Percentiles rank a stretch among this genome's conserved stretches.
Conservation (phyloP, 352 stramenopile genomes). For the Stephanocyclus meneghinianus region DNA sequence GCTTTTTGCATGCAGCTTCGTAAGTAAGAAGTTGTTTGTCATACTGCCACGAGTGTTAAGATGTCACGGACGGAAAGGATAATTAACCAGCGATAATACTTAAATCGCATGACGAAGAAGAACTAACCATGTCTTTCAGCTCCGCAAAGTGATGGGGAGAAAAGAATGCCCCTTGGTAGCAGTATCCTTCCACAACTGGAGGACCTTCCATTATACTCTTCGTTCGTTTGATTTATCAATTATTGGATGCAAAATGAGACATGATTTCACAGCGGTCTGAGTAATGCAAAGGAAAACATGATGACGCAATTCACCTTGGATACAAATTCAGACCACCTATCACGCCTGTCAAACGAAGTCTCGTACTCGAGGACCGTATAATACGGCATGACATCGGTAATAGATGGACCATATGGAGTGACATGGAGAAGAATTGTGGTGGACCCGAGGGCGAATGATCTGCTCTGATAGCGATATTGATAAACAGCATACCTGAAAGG, state of each 20-base stretch:
- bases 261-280: neutral
- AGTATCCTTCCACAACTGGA: slow-evolving; percentile 55
- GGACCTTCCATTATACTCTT: slow-evolving; percentile 31
- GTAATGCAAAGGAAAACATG: neutral
- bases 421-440: slow-evolving; percentile 61
- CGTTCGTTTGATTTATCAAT: neutral
- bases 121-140: slow-evolving; percentile 53
- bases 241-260: neutral
- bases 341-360: slow-evolving; percentile 37
- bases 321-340: slow-evolving; percentile 52
- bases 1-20: slow-evolving; percentile 58
- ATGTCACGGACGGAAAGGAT: neutral
- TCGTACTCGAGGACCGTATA: slow-evolving; percentile 74
- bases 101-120: neutral
- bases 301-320: slow-evolving; percentile 4
- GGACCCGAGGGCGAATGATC: slow-evolving; percentile 17
- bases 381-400: slow-evolving; percentile 68
- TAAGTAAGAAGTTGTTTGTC: slow-evolving; percentile 48
- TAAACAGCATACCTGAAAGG: slow-evolving; percentile 54
- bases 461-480: slow-evolving; percentile 30
- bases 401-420: slow-evolving; percentile 75
- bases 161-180: slow-evolving; percentile 76
- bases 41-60: neutral
- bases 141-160: slow-evolving; percentile 71
- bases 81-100: neutral